These are phyloP conservation scores for Cladophialophora yegresii DNA, from an alignment of 2,329 filamentous ascomycete species.

Conservation along the genomic window DNA sequence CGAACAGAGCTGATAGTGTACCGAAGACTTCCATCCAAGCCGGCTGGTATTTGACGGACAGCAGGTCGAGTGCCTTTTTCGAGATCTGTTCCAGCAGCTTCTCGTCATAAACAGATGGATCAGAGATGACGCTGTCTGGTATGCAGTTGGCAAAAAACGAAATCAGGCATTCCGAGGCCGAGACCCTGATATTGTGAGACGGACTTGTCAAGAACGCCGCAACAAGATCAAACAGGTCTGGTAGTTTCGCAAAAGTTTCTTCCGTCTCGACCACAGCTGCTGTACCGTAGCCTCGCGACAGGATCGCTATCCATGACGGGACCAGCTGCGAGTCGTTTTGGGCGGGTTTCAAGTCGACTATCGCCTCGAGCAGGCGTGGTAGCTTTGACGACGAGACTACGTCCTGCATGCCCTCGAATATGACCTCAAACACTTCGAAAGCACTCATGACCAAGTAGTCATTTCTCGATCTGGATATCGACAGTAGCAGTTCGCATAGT, in stretches of 20 bases:
- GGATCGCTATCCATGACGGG: conserved; percentile 92
- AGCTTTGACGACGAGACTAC: conserved; percentile 87
- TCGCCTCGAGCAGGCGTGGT: conserved; percentile 83
- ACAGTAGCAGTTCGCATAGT: conserved; percentile 83
- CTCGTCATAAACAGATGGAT: conserved; percentile 90
- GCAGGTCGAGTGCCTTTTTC: conserved; percentile 68
- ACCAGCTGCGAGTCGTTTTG: conserved; percentile 92
- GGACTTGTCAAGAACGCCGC: conserved; percentile 79
- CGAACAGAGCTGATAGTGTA: conserved; percentile 82
- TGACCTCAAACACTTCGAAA: conserved; percentile 96
- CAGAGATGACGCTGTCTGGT: conserved; percentile 76
- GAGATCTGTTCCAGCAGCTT: conserved; percentile 80
- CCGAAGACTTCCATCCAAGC: conserved; percentile 95
- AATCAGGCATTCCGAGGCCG: conserved; percentile 89
- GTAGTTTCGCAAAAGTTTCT: conserved; percentile 88
- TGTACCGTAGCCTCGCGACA: conserved; percentile 92
- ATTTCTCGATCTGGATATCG: conserved; percentile 85
- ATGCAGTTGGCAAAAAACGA: conserved; percentile 91
- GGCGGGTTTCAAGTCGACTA: conserved; percentile 85
- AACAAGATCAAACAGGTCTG: conserved; percentile 78
- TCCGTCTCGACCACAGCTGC: conserved; percentile 84
- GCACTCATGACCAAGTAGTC: conserved; percentile 95
- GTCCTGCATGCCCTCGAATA: conserved; percentile 87
- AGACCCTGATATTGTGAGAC: conserved; percentile 90
- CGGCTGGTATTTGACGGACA: conserved; percentile 88